Evolutionary conservation across 2,329 filamentous ascomycete species (phyloP).

Genomic region (Biscogniauxia mediterranea): DNA sequence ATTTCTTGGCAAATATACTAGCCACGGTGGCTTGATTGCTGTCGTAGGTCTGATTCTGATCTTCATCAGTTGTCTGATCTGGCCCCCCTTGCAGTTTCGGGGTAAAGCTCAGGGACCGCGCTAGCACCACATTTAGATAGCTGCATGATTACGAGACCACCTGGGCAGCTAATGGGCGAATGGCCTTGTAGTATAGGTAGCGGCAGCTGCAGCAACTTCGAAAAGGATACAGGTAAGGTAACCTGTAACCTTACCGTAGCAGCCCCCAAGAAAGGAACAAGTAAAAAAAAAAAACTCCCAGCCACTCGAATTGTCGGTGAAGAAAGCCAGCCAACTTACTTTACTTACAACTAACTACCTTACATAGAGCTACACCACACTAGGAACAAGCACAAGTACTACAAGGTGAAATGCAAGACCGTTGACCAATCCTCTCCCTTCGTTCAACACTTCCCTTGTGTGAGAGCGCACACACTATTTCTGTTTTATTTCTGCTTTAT

Average conservation of each 20-base stretch:
- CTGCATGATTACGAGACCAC: background rate
- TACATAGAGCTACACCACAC: no score
- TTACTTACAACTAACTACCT: no score
- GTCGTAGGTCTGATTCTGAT: constrained; percentile 3
- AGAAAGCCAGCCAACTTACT: constrained; percentile 4
- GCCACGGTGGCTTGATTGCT: constrained; percentile 26
- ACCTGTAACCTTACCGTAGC: no score
- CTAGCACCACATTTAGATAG: background rate
- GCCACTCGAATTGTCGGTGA: constrained; percentile 38
- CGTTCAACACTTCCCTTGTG: constrained; percentile 20
- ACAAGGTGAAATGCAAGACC: background rate
- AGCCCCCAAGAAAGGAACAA: background rate
- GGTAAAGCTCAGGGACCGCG: constrained; percentile 2
- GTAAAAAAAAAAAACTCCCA: constrained; percentile 14
- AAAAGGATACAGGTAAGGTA: background rate
- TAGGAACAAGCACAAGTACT: background rate
- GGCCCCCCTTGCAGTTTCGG: constrained; percentile 6
- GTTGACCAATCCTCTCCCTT: constrained; percentile 12
- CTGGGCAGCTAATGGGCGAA: background rate
- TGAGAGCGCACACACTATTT: background rate
- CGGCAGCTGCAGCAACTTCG: background rate
- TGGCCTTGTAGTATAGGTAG: background rate
- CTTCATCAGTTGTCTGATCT: constrained; percentile 6
- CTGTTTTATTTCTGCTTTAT: background rate
- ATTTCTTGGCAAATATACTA: constrained; percentile 7